Evolutionary conservation across 345 rosid species (phyloP), one percentile per base, ranked within the genome.

Genomic region (Cardiospermum halicacabum): DNA sequence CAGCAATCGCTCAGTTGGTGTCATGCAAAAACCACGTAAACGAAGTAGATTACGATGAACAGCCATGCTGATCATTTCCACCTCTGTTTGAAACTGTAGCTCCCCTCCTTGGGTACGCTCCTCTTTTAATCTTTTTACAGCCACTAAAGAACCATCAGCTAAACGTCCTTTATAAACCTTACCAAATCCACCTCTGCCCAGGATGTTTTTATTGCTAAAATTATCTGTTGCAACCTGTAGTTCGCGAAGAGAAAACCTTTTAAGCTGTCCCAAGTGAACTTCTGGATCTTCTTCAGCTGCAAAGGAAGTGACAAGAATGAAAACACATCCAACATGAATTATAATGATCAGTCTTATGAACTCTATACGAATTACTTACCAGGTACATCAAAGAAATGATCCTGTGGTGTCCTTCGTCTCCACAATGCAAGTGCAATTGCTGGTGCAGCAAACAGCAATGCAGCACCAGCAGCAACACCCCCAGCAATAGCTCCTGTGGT

Each of bases 401-500:
- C 96, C 60, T 89, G 82, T 40, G 96, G 97, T 73, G 66, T 89
- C 69, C 83, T 85, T 65, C 84, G 74, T 67, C 87, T 70, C 91
- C 89, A 85, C 70, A 60, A 83, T 42, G 89, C 91, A 72, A 94
- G 86, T 47, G 85, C 88, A 56, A 94, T 79, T 74, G 95, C 97
- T 25, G 97, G 97, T 47, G 81, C 92, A 50, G 97, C 97, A 77
- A 94, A 91, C 64, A 94, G 76, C 77, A 94, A 78, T 54, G 95
- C 95, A 74, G 97, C 96, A 59, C 96, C 97, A 45, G 97, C 97
- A 71, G 96, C 97, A 64, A 94, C 99, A 60, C 99, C 99, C 32
- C 97, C 97, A 25, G 96, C 97, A 72, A 91, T 94, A 66, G 90
- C 83, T 72, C 95, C 96, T 68, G 88, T 93, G 36, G 73, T 78